These are phyloP conservation scores for Pythium sukuiense DNA, from an alignment of 352 stramenopile species.

Conservation along the genomic window DNA sequence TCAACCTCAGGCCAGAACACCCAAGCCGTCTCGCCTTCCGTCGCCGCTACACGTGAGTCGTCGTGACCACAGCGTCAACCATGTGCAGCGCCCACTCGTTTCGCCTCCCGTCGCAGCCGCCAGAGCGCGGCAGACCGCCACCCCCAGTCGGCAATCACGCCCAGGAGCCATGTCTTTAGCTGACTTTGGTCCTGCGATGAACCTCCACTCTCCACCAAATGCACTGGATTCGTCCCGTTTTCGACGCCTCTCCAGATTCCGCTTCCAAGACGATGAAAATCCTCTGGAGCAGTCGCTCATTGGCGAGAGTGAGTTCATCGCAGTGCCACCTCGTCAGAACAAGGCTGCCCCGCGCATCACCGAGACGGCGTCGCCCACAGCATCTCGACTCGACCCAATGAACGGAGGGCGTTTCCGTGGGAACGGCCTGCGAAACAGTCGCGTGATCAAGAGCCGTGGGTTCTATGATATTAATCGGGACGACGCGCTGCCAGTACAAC, in stretches of 20 bases:
- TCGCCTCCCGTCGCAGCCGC: slow-evolving; percentile 10
- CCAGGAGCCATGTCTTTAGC: slow-evolving; percentile 66
- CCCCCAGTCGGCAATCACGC: slow-evolving; percentile 27
- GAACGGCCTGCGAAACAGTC: slow-evolving; percentile 45
- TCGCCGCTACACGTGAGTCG: slow-evolving; percentile 18
- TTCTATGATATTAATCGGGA: slow-evolving; percentile 67
- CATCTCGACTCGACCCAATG: slow-evolving; percentile 17
- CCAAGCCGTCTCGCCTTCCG: slow-evolving; percentile 10
- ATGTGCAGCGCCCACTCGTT: slow-evolving; percentile 20
- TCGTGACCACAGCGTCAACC: slow-evolving; percentile 21
- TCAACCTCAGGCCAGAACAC: background rate
- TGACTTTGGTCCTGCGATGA: slow-evolving; percentile 46
- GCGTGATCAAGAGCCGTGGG: slow-evolving; percentile 74
- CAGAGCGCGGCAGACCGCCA: slow-evolving; percentile 12
- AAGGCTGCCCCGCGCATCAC: slow-evolving; percentile 27
- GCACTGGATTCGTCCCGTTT: slow-evolving; percentile 39
- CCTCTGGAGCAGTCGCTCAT: slow-evolving; percentile 58
- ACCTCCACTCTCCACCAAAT: slow-evolving; percentile 27
- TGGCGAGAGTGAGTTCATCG: slow-evolving; percentile 73
- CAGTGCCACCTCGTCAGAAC: slow-evolving; percentile 31
- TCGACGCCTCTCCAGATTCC: slow-evolving; percentile 44
- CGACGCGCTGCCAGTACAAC: slow-evolving; percentile 12
- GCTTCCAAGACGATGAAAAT: slow-evolving; percentile 30
- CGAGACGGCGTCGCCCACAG: slow-evolving; percentile 36
- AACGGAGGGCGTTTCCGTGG: background rate